Evolutionary conservation across 768 basidiomycete genomes (phyloP).

Genomic region (Hericium alpestre): DNA sequence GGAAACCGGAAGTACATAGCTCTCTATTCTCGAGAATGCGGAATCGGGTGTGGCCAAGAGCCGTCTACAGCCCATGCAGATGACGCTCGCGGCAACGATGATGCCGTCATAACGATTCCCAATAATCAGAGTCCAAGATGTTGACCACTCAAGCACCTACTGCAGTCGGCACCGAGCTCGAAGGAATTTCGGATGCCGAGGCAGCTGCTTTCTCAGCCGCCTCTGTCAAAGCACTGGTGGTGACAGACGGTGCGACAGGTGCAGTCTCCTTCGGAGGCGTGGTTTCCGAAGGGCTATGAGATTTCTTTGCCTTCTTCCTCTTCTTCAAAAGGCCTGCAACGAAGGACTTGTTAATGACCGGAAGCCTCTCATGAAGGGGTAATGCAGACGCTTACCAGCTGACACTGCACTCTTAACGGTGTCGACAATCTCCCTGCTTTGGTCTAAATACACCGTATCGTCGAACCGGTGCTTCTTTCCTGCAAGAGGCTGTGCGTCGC

Average conservation of each 20-base stretch:
- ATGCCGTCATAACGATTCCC: no score
- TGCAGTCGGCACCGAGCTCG: not conserved
- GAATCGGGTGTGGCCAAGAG: no score
- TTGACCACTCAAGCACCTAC: not conserved
- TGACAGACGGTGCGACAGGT: not conserved
- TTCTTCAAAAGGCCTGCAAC: constrained; percentile 58
- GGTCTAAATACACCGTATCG: constrained; percentile 85
- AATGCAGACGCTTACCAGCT: constrained; percentile 41
- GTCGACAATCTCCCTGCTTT: constrained; percentile 84
- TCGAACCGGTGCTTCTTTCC: constrained; percentile 87
- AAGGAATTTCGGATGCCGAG: not conserved
- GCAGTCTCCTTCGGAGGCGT: not conserved
- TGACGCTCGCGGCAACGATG: no score
- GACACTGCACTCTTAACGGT: constrained; percentile 85
- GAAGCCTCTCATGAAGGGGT: constrained; percentile 11
- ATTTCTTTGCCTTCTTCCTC: constrained; percentile 59
- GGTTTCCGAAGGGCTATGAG: not conserved
- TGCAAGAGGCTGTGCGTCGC: constrained; percentile 36
- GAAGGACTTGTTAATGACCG: constrained; percentile 7
- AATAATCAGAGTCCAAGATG: no score
- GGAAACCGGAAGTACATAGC: no score
- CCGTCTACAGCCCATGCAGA: no score
- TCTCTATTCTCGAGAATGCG: no score
- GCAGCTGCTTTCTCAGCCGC: not conserved
- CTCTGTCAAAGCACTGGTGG: not conserved